Percentiles rank a stretch among this genome's conserved stretches.
Conservation (phyloP, 2,329 filamentous ascomycete species). For the Tricladium varicosporioides region DNA sequence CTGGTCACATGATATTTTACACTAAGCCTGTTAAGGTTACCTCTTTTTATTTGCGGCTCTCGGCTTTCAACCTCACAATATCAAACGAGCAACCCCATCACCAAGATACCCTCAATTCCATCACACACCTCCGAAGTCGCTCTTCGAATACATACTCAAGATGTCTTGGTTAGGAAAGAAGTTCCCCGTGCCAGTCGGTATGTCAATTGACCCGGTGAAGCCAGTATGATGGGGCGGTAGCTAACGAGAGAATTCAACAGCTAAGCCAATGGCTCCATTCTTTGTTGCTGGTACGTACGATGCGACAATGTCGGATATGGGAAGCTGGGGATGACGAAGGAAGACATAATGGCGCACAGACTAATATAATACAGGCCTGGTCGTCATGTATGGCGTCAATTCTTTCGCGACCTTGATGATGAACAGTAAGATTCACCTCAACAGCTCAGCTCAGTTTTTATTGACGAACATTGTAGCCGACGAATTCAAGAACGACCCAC, state of each 20-base stretch:
- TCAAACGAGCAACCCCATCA: constrained; percentile 14
- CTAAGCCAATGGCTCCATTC: constrained; percentile 89
- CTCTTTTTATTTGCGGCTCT: constrained; percentile 17
- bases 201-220: constrained; percentile 44
- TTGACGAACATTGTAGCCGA: constrained; percentile 56
- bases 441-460: too few species aligned
- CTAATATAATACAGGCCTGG: constrained; percentile 55
- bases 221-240: constrained; percentile 13
- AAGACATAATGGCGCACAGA: constrained; percentile 8
- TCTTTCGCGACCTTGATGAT: constrained; percentile 74
- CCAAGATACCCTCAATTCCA: constrained; percentile 10
- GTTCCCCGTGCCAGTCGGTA: constrained; percentile 77
- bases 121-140: constrained; percentile 30
- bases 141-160: constrained; percentile 46
- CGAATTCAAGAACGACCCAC: constrained; percentile 96
- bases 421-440: constrained; percentile 56
- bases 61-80: constrained; percentile 11
- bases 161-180: constrained; percentile 84
- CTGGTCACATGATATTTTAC: neutral
- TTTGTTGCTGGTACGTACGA: constrained; percentile 80
- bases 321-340: neutral
- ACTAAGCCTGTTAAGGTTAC: neutral
- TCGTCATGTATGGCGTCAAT: constrained; percentile 93
- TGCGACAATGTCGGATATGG: neutral
- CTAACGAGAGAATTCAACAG: constrained; percentile 47